Percentiles rank a stretch among this genome's conserved stretches.
These are phyloP conservation scores for Akanthomyces lecanii DNA, from an alignment of 2,329 filamentous ascomycete species.

Conservation along the genomic window DNA sequence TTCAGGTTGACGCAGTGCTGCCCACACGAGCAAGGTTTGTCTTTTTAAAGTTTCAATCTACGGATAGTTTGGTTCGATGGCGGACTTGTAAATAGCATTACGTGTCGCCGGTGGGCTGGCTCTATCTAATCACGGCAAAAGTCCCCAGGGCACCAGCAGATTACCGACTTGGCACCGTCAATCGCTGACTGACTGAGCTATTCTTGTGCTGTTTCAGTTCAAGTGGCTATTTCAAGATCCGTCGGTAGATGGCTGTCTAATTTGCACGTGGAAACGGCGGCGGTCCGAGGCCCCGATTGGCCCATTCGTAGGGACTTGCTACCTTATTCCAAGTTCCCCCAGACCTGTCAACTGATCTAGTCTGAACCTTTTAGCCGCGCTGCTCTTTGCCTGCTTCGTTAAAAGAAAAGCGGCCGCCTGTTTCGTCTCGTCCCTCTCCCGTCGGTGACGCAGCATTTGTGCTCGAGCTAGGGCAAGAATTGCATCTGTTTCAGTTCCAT, in stretches of 20 bases:
- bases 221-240: too few relatives aligned
- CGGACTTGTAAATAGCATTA: too few relatives aligned
- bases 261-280: background rate
- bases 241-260: background rate
- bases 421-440: background rate
- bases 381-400: background rate
- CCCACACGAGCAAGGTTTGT: background rate
- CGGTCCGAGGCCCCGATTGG: conserved; percentile 3
- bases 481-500: background rate
- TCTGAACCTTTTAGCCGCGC: background rate
- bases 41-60: background rate
- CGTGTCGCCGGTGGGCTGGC: too few relatives aligned
- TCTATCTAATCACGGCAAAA: too few relatives aligned
- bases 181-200: background rate
- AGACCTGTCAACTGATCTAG: too few relatives aligned
- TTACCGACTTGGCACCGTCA: background rate
- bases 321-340: background rate
- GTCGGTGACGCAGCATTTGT: background rate
- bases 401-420: background rate
- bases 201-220: background rate
- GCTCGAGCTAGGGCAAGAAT: background rate
- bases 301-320: background rate
- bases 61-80: too few relatives aligned
- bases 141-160: too few relatives aligned
- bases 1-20: background rate